phyloP scores from a whole-genome alignment of 108 stramenopile species.

The Ochromonas danica region DNA sequence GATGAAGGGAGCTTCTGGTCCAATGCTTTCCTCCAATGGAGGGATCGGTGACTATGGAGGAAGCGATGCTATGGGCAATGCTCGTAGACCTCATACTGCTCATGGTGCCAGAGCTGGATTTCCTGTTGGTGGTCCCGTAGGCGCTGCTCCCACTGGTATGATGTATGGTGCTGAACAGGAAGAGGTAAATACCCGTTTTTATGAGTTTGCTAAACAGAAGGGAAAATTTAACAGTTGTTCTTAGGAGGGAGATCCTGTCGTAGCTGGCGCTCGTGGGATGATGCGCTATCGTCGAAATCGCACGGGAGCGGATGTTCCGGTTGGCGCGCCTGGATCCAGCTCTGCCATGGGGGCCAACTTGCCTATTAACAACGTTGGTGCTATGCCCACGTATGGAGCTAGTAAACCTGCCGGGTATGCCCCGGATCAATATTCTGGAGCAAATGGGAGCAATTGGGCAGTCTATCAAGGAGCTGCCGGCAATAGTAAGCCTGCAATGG shows the following conservation, averaged over 20 bases:
- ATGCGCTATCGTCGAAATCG: slow-evolving; percentile 34
- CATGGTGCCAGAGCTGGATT: slow-evolving; percentile 28
- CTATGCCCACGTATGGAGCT: not conserved
- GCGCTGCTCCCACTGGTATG: not conserved
- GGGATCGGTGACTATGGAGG: not conserved
- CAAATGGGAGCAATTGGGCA: not conserved
- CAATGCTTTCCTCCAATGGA: not conserved
- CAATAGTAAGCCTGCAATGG: not conserved
- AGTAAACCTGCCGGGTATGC: not conserved
- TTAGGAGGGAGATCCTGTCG: slow-evolving; percentile 19
- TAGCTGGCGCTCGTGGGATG: slow-evolving; percentile 30
- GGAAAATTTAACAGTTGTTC: not conserved
- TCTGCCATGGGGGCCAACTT: not conserved
- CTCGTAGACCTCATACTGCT: slow-evolving; percentile 25
- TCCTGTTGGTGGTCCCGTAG: not conserved
- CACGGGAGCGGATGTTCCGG: not conserved
- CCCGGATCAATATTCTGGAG: no score
- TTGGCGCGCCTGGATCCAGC: not conserved
- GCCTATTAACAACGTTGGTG: not conserved
- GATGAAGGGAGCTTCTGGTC: no score
- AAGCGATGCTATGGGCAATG: not conserved
- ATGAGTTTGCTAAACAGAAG: not conserved
- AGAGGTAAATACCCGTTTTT: not conserved
- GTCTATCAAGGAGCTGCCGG: not conserved
- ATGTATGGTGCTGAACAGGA: not conserved